phyloP scores from a whole-genome alignment of 2,329 filamentous ascomycete genomes.

The Fusarium circinatum region DNA sequence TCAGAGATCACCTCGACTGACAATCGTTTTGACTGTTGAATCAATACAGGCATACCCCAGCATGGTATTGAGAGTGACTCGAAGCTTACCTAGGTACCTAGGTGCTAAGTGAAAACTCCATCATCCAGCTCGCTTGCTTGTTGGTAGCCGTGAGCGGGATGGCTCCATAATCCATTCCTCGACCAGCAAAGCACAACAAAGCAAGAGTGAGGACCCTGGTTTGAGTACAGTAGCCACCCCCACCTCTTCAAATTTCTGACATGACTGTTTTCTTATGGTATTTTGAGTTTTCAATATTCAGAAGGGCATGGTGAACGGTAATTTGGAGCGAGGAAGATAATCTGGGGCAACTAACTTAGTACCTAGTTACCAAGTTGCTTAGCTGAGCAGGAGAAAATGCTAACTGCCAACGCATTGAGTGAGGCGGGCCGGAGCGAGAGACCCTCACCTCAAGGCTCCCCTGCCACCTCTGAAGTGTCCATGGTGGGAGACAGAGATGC shows the following conservation, averaged over 20 bases:
- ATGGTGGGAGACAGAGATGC: slow-evolving; percentile 6
- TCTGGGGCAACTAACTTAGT: not conserved
- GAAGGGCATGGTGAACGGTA: not conserved
- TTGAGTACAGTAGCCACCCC: slow-evolving; percentile 17
- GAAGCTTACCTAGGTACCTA: not conserved
- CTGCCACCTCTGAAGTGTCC: slow-evolving; percentile 24
- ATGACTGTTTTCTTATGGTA: slow-evolving; percentile 19
- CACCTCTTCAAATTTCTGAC: slow-evolving; percentile 24
- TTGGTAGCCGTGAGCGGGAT: slow-evolving; percentile 27
- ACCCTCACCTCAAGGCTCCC: slow-evolving; percentile 28
- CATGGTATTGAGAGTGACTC: slow-evolving; percentile 7
- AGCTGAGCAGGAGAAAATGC: slow-evolving; percentile 13
- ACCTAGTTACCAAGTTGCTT: not conserved
- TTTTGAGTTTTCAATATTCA: slow-evolving; percentile 2
- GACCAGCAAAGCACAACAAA: slow-evolving; percentile 33
- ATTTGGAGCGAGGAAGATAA: not conserved
- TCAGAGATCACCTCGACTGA: slow-evolving; percentile 1
- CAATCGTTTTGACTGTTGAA: slow-evolving; percentile 18
- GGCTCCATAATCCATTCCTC: slow-evolving; percentile 29
- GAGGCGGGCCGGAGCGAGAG: slow-evolving; percentile 33
- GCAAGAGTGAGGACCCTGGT: slow-evolving; percentile 19
- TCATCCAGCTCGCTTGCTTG: slow-evolving; percentile 33
- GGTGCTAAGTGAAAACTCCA: slow-evolving; percentile 20
- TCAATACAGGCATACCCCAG: slow-evolving; percentile 36
- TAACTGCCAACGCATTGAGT: slow-evolving; percentile 17